Evolutionary conservation across 257 asterid genomes (phyloP).

Genomic region (Nicotiana attenuata): DNA sequence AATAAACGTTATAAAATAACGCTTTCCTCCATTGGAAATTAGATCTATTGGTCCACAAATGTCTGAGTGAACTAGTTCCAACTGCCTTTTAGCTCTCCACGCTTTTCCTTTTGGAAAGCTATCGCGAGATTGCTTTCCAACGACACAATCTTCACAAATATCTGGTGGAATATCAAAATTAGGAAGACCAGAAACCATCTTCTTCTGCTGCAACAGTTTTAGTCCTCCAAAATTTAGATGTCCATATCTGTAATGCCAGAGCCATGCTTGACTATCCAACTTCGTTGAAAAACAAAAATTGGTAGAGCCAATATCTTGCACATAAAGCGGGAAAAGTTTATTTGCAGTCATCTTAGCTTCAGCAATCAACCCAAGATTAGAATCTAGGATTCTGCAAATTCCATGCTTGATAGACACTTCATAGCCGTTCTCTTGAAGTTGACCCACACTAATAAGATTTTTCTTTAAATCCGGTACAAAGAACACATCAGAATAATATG

Average conservation of each 20-base stretch:
- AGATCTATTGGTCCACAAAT: no score
- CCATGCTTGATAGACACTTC: background rate
- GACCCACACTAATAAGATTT: conserved; percentile 14
- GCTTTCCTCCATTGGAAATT: no score
- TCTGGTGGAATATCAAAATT: no score
- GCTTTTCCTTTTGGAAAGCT: no score
- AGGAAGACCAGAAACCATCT: background rate
- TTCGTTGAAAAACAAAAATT: background rate
- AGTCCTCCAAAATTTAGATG: background rate
- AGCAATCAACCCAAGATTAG: background rate
- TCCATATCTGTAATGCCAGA: background rate
- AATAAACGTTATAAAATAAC: no score
- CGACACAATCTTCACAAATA: no score
- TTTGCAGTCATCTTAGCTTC: background rate
- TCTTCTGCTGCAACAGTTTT: background rate
- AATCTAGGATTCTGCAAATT: background rate
- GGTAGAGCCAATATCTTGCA: background rate
- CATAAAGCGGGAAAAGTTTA: background rate
- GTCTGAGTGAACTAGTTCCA: no score
- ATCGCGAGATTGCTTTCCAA: no score
- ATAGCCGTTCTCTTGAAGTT: conserved; percentile 13
- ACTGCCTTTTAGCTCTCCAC: no score
- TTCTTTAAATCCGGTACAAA: conserved; percentile 11
- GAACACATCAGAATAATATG: background rate
- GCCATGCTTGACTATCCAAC: background rate